Percentiles rank a stretch among this genome's conserved stretches.
Evolutionary conservation across 352 stramenopile genomes (phyloP).

Genomic region (Phytophthora quininea): DNA sequence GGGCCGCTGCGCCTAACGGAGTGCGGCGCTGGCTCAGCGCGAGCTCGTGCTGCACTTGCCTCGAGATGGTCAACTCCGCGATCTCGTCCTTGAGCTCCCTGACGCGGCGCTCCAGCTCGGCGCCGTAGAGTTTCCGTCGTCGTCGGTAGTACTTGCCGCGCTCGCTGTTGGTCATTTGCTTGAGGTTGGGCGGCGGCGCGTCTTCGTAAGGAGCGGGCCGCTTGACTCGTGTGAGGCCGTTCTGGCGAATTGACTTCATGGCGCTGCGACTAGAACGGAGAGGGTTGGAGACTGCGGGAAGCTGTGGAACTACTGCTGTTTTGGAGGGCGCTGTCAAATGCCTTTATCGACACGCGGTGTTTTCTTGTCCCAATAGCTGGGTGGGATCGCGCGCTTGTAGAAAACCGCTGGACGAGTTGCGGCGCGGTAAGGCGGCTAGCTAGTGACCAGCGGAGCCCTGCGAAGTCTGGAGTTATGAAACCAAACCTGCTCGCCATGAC

Average conservation of each 20-base stretch:
- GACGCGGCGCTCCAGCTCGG: constrained; percentile 40
- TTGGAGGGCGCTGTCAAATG: too few relatives aligned
- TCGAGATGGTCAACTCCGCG: constrained; percentile 36
- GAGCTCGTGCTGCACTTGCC: constrained; percentile 41
- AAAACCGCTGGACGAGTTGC: too few relatives aligned
- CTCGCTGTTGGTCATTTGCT: constrained; percentile 69
- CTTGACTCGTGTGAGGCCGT: not conserved
- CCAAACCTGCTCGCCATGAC: too few relatives aligned
- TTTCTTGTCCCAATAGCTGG: too few relatives aligned
- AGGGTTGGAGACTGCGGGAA: too few relatives aligned
- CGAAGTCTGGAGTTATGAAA: too few relatives aligned
- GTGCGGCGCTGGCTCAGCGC: constrained; percentile 27
- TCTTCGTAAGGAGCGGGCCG: constrained; percentile 6
- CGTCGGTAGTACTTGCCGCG: constrained; percentile 70
- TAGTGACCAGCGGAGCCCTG: too few relatives aligned
- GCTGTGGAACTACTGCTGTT: too few relatives aligned
- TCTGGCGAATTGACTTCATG: not conserved
- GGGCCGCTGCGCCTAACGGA: constrained; percentile 27
- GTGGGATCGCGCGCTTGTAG: too few relatives aligned
- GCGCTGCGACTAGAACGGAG: too few relatives aligned
- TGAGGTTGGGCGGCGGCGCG: constrained; percentile 30
- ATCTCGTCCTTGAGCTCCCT: constrained; percentile 57
- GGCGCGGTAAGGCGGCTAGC: too few relatives aligned
- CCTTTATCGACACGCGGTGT: too few relatives aligned
- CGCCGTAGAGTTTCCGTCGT: constrained; percentile 54